Percentiles rank a stretch among this genome's conserved stretches.
These are phyloP conservation scores for Ceratobasidium sp. DNA, from an alignment of 1,284 basidiomycete genomes.

Conservation along the genomic window DNA sequence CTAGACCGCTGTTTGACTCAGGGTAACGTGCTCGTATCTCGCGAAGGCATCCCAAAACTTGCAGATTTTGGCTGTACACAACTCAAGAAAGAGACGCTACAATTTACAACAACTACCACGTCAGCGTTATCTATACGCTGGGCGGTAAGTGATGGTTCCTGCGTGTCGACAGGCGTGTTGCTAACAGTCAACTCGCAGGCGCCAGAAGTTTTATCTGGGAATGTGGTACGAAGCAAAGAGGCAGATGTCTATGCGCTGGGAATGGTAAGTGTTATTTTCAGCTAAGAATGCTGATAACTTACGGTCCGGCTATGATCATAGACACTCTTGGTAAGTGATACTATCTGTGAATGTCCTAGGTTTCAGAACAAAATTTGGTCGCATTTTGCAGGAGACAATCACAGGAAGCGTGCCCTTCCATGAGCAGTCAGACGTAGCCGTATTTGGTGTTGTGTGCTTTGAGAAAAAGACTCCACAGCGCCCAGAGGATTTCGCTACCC, in stretches of 20 bases:
- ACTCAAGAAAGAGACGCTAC: neutral
- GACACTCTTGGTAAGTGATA: neutral
- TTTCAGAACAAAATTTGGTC: neutral
- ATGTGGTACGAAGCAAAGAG: neutral
- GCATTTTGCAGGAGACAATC: neutral
- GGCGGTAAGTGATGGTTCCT: neutral
- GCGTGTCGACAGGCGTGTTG: too few species aligned
- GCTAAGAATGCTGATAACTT: too few species aligned
- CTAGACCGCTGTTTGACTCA: too few species aligned
- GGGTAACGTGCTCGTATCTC: neutral
- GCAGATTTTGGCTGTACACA: conserved; percentile 18
- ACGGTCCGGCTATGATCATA: too few species aligned
- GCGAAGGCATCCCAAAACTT: neutral
- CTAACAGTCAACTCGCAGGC: neutral
- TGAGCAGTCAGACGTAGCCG: neutral
- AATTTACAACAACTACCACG: neutral
- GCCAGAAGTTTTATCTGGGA: neutral
- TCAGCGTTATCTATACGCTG: neutral
- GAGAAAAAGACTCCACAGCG: neutral
- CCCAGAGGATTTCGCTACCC: neutral
- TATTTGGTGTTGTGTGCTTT: neutral
- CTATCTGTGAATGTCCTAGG: neutral
- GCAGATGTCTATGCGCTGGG: conserved; percentile 6
- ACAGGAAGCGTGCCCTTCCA: neutral
- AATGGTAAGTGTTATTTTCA: too few species aligned